A percentile compares a stretch with the other conserved stretches of the same genome.
These are phyloP conservation scores for Tricladium varicosporioides DNA, from an alignment of 2,329 filamentous ascomycete species.

Conservation along the genomic window DNA sequence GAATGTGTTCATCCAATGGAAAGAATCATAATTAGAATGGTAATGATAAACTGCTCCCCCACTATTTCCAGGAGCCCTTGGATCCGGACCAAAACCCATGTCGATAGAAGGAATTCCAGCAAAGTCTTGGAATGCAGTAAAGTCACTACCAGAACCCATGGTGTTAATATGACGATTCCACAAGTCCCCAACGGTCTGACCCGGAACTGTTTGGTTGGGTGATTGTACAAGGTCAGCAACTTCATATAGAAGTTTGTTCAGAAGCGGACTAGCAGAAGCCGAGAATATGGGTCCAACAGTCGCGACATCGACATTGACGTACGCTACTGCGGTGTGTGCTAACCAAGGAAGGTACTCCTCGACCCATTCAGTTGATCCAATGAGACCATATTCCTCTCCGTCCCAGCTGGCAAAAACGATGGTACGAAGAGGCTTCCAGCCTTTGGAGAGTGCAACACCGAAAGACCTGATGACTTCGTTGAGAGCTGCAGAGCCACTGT, in stretches of 20 bases:
- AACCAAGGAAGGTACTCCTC: constrained; percentile 81
- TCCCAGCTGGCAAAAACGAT: constrained; percentile 83
- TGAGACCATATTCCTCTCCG: constrained; percentile 73
- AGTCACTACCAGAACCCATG: constrained; percentile 66
- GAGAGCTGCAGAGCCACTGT: constrained; percentile 75
- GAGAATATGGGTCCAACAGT: constrained; percentile 55
- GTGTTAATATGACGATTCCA: constrained; percentile 55
- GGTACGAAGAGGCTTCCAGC: constrained; percentile 84
- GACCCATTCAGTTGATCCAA: constrained; percentile 85
- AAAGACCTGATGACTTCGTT: constrained; percentile 78
- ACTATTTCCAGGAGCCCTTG: constrained; percentile 23
- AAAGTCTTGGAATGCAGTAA: constrained; percentile 64
- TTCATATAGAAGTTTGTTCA: constrained; percentile 61
- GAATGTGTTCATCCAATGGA: constrained; percentile 78
- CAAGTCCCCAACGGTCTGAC: constrained; percentile 40
- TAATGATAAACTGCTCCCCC: constrained; percentile 65
- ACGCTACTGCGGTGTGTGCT: constrained; percentile 63
- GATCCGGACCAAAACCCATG: constrained; percentile 47
- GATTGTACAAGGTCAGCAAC: constrained; percentile 48
- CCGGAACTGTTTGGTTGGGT: constrained; percentile 36
- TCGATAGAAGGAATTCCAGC: constrained; percentile 52
- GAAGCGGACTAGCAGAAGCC: constrained; percentile 57
- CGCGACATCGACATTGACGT: constrained; percentile 78
- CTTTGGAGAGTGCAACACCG: constrained; percentile 65
- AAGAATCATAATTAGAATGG: constrained; percentile 82